Evolutionary conservation across 2,329 filamentous ascomycete genomes (phyloP), one percentile per base, ranked within the genome.

Genomic region (Aspergillus amoenus): DNA sequence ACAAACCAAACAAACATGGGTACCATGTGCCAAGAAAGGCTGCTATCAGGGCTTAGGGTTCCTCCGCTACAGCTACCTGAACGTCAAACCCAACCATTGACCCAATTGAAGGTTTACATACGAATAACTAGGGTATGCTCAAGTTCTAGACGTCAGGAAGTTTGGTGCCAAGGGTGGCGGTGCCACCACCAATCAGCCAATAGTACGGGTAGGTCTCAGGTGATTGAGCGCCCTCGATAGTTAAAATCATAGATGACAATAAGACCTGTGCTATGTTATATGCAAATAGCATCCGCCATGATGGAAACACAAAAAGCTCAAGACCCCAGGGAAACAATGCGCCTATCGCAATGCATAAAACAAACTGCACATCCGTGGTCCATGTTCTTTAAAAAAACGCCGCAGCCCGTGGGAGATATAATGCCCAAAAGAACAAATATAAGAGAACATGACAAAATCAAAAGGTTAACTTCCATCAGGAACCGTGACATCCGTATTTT

Each of bases 401-500:
- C 55, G 32, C 22, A 50, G 22, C 54, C 32, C 45, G 50, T 34
- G 39, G 40, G 49, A 39, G 21, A 45, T 24, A 52, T 37, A 39
- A 39, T 37, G 45, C 22, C 27, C 41, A 24, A 45, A 41, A 52
- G n/a, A 44, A 37, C n/a, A 37, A 37, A 37, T 37, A 37, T 5
- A 13, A 37, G 34, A 37, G 12, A 37, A 37, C 27, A 11, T 11
- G 34, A 15, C 34, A 37, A n/a, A n/a, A n/a, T 37, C 34, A 30
- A 4, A 30, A 11, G 3, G 8, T 9, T 30, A 30, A 30, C 9
- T 30, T 30, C 27, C 27, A 30, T 30, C 27, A 30, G 9, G 9
- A 30, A 30, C 27, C 27, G 9, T 11, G 9, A 30, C 27, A 30
- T 30, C 27, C 50, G 44, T 37, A 57, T 70, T 55, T 73, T 64